Evolutionary conservation across 2,329 filamentous ascomycete species (phyloP).

Genomic region (Lachnellula occidentalis): DNA sequence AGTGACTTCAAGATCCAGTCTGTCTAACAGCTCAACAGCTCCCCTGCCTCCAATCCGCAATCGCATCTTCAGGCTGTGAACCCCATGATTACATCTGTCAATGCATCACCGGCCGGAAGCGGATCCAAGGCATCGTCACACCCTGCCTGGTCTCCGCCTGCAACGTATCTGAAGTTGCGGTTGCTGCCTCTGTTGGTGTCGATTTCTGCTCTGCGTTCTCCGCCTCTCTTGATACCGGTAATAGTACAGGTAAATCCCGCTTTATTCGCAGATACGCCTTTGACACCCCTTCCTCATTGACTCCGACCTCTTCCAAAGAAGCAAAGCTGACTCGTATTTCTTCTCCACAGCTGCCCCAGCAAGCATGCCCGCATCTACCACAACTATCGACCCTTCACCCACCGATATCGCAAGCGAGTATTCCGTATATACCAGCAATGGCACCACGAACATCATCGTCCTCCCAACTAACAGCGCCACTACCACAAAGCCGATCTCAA

Average conservation of each 20-base stretch:
- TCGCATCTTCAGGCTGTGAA: slow-evolving; percentile 35
- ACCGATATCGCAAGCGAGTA: too few relatives aligned
- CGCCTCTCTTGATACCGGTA: slow-evolving; percentile 14
- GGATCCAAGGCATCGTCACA: slow-evolving; percentile 31
- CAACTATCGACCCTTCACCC: neutral
- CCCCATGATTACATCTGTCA: slow-evolving; percentile 36
- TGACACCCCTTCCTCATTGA: too few relatives aligned
- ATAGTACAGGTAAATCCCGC: neutral
- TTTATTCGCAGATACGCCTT: too few relatives aligned
- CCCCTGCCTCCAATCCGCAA: slow-evolving; percentile 33
- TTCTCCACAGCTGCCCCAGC: too few relatives aligned
- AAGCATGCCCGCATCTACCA: neutral
- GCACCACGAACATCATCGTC: too few relatives aligned
- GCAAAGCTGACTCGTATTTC: too few relatives aligned
- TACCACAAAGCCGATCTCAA: too few relatives aligned
- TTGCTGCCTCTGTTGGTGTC: slow-evolving; percentile 31
- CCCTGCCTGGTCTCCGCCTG: slow-evolving; percentile 33
- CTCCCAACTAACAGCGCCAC: neutral
- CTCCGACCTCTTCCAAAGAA: too few relatives aligned
- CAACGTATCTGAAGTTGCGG: slow-evolving; percentile 22
- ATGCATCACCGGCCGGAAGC: slow-evolving; percentile 29
- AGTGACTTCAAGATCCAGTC: neutral
- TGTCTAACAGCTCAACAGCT: slow-evolving; percentile 14
- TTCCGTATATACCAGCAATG: too few relatives aligned
- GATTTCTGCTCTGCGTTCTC: slow-evolving; percentile 30